Evolutionary conservation across 2,329 filamentous ascomycete species (phyloP), one percentile per base, ranked within the genome.

Genomic region (Colletotrichum tanaceti): DNA sequence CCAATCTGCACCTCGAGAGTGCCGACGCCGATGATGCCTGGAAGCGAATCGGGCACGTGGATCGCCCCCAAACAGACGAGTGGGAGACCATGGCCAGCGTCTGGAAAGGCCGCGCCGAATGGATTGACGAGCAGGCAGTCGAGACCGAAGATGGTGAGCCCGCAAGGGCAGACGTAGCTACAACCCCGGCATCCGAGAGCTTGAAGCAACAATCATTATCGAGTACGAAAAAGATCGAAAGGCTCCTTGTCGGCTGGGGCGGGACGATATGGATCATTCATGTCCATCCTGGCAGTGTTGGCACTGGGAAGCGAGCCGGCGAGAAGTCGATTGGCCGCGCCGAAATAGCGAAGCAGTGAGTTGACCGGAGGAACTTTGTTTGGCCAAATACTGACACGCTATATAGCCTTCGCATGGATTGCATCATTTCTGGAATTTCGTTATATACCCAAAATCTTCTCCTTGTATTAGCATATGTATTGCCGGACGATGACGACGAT

Each of bases 51-150:
- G 94, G 93, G 28, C 95, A 98, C 76, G 91, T 97, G 69, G 94
- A 97, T 76, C 89, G 94, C 50, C 96, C 96, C 2, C 92, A 93
- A 74, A 92, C 91, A 5, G 89, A 91, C 10, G 90, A 91, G 64
- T 98, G 96, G 93, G 93, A 98, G 73, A 94, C 97, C 49, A 98
- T 99, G 94, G 94, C 94, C 0, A 89, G 92, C 54, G 93, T 98
- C 4, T 98, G 96, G 94, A 97, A 95, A 81, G 93, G 93, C 2
- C 87, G 94, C 24, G 90, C 90, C 1, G 94, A 98, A 77, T 99
- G 96, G 96, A 91, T 98, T 52, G 93, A 98, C 74, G 92, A 97
- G 74, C 87, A 90, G 70, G 85, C 88, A 6, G 84, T 98, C n/a
- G 92, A 94, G 72, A 84, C 82, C 3, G 92, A 95, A 62, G 90